Base-by-base conservation (phyloP, 352 stramenopile species). In the Plasmopara muralis region DNA sequence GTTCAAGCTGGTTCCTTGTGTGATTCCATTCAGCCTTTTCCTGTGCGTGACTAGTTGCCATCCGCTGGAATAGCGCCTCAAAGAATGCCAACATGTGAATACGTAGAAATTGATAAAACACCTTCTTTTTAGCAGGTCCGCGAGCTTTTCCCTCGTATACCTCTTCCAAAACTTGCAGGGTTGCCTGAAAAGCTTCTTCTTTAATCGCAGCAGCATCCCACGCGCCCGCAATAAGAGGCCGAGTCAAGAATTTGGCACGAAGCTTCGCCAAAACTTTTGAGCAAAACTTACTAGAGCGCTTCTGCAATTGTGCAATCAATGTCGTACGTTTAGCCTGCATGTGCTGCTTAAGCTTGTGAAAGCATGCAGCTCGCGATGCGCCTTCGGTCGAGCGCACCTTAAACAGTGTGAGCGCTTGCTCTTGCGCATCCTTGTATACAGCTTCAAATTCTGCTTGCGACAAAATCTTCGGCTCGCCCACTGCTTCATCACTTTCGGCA, bases 321-420 rank as follows among this genome's bases (percentile, higher is more conserved):
- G 59, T 46, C 7, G 77, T 55, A 13, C 79, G 78, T 43, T 83
- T 57, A 15, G 74, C 62, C 33, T 88, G 77, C 10, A 90, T 85
- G 42, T 89, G 75, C 30, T 64, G 53, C 50, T 90, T 89, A 13
- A 92, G 75, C 35, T 74, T 85, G 28, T 89, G 82, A 52, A 90
- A 92, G 57, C 77, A 87, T 25, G 50, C 43, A 3, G 74, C 55
- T 2, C 80, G 70, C 0, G 72, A 79, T 13, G 76, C 42, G 1
- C 82, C 77, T 61, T 93, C 79, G 15, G 90, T 74, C 2, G 82
- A 90, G 35, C 72, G 61, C 10, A 63, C 66, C 45, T 89, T 89
- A 44, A 86, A 93, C 6, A 87, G 34, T 14, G 52, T 66, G 15
- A 90, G 53, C 0, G 82, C 79, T 53, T 80, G 64, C 30, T 93